Evolutionary conservation across 129 eudicot species (phyloP).

Genomic region (Artemisia argyi): DNA sequence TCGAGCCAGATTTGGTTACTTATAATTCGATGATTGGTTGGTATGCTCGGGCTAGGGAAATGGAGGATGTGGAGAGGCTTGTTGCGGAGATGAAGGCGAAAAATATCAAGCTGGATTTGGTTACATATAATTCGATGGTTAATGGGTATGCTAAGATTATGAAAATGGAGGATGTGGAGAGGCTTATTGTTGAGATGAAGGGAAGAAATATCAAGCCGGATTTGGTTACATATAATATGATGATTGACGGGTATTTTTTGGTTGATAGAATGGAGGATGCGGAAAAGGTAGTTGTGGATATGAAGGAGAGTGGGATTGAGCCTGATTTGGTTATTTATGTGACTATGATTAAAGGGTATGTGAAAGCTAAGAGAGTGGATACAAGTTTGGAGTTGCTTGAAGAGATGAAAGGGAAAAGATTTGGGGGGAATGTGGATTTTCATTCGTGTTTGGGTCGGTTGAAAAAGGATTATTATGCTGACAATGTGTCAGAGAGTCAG

Average conservation of each 20-base stretch:
- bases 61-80: constrained; percentile 55
- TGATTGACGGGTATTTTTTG: constrained; percentile 28
- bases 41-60: constrained; percentile 43
- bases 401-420: no score
- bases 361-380: no score
- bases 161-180: constrained; percentile 56
- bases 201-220: constrained; percentile 3
- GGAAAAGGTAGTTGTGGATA: constrained; percentile 22
- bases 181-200: constrained; percentile 31
- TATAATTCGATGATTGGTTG: constrained; percentile 76
- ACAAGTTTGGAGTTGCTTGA: no score
- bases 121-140: constrained; percentile 33
- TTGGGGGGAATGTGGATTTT: no score
- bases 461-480: no score
- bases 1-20: constrained; percentile 59
- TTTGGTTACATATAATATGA: constrained; percentile 25
- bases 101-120: constrained; percentile 18
- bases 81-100: constrained; percentile 26
- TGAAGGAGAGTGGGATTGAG: constrained; percentile 25
- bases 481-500: no score
- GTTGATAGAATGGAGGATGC: constrained; percentile 27
- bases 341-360: constrained; percentile 37
- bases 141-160: constrained; percentile 58
- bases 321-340: constrained; percentile 30
- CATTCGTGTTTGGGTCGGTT: no score